Conservation (phyloP, 2,329 filamentous ascomycete genomes). For the Aspergillus unguis region DNA sequence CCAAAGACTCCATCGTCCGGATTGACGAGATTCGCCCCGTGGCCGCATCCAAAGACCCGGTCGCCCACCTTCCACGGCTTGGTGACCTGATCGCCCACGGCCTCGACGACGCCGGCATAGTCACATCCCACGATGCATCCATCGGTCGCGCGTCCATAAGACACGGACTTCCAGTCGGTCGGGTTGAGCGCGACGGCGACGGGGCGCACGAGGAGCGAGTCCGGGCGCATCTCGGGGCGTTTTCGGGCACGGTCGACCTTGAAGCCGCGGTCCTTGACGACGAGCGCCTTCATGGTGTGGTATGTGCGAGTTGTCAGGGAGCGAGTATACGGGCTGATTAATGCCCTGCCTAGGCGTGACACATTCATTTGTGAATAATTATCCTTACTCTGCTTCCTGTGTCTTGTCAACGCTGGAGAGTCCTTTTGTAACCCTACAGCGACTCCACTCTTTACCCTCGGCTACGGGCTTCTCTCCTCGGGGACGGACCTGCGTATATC, state of each 20-base stretch:
- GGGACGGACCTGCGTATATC: not conserved
- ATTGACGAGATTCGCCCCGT: slow-evolving; percentile 41
- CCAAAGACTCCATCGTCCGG: slow-evolving; percentile 53
- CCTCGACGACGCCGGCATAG: slow-evolving; percentile 3
- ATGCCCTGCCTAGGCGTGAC: not conserved
- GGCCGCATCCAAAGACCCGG: slow-evolving; percentile 49
- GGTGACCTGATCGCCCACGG: slow-evolving; percentile 13
- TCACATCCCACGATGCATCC: slow-evolving; percentile 2
- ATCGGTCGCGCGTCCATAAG: not conserved
- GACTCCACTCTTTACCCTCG: too few species aligned
- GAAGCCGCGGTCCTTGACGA: not conserved
- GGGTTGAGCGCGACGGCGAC: slow-evolving; percentile 8
- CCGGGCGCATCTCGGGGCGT: not conserved
- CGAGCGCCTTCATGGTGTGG: not conserved
- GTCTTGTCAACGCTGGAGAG: too few species aligned
- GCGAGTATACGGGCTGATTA: not conserved
- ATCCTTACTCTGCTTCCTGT: too few species aligned
- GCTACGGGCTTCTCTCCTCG: not conserved
- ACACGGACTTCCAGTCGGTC: slow-evolving; percentile 3
- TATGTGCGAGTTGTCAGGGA: not conserved
- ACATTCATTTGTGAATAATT: not conserved
- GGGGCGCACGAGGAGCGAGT: not conserved
- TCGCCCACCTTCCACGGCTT: slow-evolving; percentile 49
- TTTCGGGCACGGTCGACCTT: not conserved
- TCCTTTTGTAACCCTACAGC: too few species aligned